Base-by-base conservation (phyloP, 352 stramenopile species). In the Globisporangium perplexum region DNA sequence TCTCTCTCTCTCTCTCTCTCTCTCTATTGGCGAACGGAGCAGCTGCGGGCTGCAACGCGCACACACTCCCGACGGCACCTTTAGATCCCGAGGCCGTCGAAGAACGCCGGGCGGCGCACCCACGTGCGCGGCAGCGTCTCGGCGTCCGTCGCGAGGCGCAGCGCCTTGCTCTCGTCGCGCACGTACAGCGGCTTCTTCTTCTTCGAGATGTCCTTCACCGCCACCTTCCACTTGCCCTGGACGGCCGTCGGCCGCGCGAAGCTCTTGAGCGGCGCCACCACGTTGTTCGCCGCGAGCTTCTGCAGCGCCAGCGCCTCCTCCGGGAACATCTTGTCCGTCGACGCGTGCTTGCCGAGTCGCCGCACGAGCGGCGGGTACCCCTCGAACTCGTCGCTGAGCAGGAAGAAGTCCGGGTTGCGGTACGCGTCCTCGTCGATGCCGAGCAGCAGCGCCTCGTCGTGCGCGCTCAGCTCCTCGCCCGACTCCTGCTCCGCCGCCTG, bases 371-470 rank as follows among this genome's bases (percentile, higher is more conserved):
- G 83, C 58, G 83, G 83, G 43, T 81, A 80, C 18, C 83, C 83
- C 18, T 91, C 78, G 30, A 88, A 90, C 63, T 90, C 79, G 57
- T 93, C 83, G 62, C 70, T 91, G 20, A 93, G 53, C 62, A 91
- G 89, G 61, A 93, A 90, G 46, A 93, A 93, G 51, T 93, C 82
- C 7, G 83, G 83, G 69, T 93, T 90, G 41, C 83, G 69, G 66
- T 79, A 90, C 6, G 62, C 62, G 8, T 93, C 83, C 1, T 88
- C 74, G 45, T 90, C 80, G 38, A 77, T 67, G 8, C 77, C 77
- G 51, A 84, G 62, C 20, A 86, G 54, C 44, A 76, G 55, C 24
- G 73, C 72, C 57, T 77, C 67, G 42, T 91, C 78, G 14, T 86
- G 57, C 15, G 69, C 69, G 22, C 72, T 80, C 39, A 88, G 60